A percentile compares a stretch with the other conserved stretches of the same genome.
Conservation (phyloP, 176 grass and related monocot species). For the Eleusine coracana region DNA sequence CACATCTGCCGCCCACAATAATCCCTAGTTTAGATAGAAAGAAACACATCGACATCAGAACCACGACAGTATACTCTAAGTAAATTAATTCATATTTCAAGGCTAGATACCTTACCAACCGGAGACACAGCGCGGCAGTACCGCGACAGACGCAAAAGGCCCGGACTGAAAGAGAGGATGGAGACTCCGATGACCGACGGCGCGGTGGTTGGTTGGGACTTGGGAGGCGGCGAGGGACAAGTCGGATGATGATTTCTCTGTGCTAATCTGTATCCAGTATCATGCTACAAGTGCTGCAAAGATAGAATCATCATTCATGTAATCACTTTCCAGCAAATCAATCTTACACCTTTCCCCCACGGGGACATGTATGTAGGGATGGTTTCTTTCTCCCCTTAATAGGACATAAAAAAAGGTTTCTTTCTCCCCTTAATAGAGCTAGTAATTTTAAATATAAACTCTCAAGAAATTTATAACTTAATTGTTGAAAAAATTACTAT, state of each 20-base stretch:
- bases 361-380: not conserved
- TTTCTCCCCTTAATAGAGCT: not conserved
- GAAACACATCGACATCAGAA: too few species aligned
- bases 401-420: not conserved
- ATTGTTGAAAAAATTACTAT: not conserved
- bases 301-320: too few species aligned
- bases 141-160: not conserved
- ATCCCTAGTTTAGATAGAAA: too few species aligned
- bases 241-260: not conserved
- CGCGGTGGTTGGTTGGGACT: not conserved
- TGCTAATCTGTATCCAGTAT: too few species aligned
- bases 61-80: too few species aligned
- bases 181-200: not conserved
- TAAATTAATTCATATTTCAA: too few species aligned
- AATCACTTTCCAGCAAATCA: too few species aligned
- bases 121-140: not conserved
- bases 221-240: not conserved
- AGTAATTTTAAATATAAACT: not conserved
- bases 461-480: constrained; percentile 2
- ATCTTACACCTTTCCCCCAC: not conserved
- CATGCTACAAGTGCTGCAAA: too few species aligned
- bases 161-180: not conserved
- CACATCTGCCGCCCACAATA: too few species aligned
- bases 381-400: not conserved
- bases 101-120: too few species aligned